Percentiles rank a stretch among this genome's conserved stretches.
phyloP scores from a whole-genome alignment of 257 asterid genomes.

The Penstemon eatonii region DNA sequence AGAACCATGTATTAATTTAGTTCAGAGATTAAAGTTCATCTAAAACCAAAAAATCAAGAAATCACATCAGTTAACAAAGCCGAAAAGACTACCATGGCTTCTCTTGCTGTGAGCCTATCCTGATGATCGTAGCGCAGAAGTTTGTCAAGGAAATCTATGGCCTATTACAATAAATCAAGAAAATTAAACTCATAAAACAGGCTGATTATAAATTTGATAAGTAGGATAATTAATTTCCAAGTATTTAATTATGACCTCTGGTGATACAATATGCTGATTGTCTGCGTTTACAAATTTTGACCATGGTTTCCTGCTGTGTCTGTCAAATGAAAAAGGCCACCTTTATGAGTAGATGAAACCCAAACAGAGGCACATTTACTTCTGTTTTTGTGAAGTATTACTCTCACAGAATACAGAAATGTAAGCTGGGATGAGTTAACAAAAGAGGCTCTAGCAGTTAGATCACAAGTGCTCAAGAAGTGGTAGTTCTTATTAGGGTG shows the following conservation, averaged over 20 bases:
- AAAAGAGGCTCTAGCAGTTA: conserved; percentile 9
- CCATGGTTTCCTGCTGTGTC: conserved; percentile 96
- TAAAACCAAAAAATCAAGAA: not conserved
- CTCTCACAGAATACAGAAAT: not conserved
- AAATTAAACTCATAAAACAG: conserved; percentile 7
- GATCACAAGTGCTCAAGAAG: not conserved
- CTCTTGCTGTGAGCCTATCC: conserved; percentile 89
- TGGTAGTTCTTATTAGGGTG: not conserved
- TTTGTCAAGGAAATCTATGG: conserved; percentile 87
- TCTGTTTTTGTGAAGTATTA: not conserved
- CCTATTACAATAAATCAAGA: conserved; percentile 38
- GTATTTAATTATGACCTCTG: conserved; percentile 59
- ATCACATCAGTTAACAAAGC: conserved; percentile 1
- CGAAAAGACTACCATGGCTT: conserved; percentile 66
- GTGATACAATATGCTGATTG: conserved; percentile 85
- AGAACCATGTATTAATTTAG: not conserved
- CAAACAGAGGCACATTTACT: not conserved
- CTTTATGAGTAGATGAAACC: conserved; percentile 4
- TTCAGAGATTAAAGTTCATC: not conserved
- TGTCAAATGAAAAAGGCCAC: conserved; percentile 34
- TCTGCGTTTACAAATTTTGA: conserved; percentile 79
- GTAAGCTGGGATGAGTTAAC: not conserved
- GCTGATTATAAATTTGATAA: not conserved
- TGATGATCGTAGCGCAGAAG: conserved; percentile 95
- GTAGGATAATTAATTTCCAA: not conserved